A percentile compares a stretch with the other conserved stretches of the same genome.
These are phyloP conservation scores for Stipa capillata DNA, from an alignment of 176 grass and related monocot species.

Conservation along the genomic window DNA sequence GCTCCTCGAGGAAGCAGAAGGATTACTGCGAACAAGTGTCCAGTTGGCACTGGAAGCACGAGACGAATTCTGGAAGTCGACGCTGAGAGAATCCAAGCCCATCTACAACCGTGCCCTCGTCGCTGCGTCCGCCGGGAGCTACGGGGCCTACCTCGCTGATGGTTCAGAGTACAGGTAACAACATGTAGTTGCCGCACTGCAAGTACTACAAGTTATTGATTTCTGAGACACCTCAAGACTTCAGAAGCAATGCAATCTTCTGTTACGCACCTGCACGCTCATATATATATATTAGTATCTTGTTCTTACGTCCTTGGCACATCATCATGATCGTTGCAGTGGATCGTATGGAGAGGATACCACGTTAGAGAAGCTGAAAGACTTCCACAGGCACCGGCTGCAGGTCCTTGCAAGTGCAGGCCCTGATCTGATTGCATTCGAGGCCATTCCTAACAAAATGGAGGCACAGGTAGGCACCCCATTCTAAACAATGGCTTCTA, in stretches of 20 bases:
- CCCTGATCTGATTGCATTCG: slow-evolving; percentile 67
- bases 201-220: neutral
- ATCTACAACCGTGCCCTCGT: slow-evolving; percentile 56
- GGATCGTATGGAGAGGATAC: slow-evolving; percentile 50
- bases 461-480: slow-evolving; percentile 67
- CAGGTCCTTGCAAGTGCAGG: slow-evolving; percentile 56
- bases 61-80: slow-evolving; percentile 50
- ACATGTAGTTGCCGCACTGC: no score
- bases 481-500: no score
- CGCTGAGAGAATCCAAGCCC: slow-evolving; percentile 25
- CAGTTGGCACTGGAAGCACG: slow-evolving; percentile 46
- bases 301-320: neutral
- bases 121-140: slow-evolving; percentile 69
- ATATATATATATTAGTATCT: no score
- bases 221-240: neutral
- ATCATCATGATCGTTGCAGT: slow-evolving; percentile 14
- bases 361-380: slow-evolving; percentile 58
- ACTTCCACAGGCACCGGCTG: slow-evolving; percentile 69
- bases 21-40: slow-evolving; percentile 48
- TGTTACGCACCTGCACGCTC: no score
- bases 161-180: slow-evolving; percentile 90
- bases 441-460: slow-evolving; percentile 79
- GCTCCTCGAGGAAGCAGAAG: slow-evolving; percentile 42
- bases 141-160: slow-evolving; percentile 78
- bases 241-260: neutral